Base-by-base conservation (phyloP, 148 eudicot species). In the Polygonum aviculare region DNA sequence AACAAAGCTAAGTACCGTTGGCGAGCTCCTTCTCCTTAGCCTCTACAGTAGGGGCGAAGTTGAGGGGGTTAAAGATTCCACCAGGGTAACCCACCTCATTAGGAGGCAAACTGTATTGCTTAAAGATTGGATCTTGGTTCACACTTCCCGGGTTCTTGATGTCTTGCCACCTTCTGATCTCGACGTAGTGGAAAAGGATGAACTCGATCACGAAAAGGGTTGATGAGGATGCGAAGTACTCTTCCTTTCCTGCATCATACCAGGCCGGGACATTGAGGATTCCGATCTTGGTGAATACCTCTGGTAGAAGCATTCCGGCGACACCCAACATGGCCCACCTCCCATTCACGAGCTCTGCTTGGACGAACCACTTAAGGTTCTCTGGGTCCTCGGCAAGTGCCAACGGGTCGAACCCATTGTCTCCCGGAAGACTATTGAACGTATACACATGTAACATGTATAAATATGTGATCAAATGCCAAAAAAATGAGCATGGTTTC, bases 291-390 rank as follows among this genome's bases (percentile, higher is more conserved):
- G 99, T 90, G 52, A 95, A 79, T 18, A 95, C 98, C 72, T 95
- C 99, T 0, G 99, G 99, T 2, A 95, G 80, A 15, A 95, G 83
- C 97, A 95, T 93, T 36, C 99, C 99, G 14, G 91, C 91, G 0
- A 95, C 98, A 0, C 99, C 99, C 50, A 95, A 72, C 99, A 95
- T 95, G 12, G 99, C 99, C 99, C 99, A 95, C 50, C 99, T 79
- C 15, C 97, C 81, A 50, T 95, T 95, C 41, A 90, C 96, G 0
- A 95, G 94, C 88, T 95, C 99, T 0, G 99, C 99, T 67, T 95
- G 98, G 69, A 95, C 86, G 78, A 72, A 95, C 99, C 99, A 95
- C 78, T 69, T 90, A 78, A 93, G 72, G 91, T 89, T 91, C 75
- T 93, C 98, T 0, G 99, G 96, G 91, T 95, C 99, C 87, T 95